phyloP scores from a whole-genome alignment of 1,284 basidiomycete species.

The Xerocomus cyaneibrunnescens region DNA sequence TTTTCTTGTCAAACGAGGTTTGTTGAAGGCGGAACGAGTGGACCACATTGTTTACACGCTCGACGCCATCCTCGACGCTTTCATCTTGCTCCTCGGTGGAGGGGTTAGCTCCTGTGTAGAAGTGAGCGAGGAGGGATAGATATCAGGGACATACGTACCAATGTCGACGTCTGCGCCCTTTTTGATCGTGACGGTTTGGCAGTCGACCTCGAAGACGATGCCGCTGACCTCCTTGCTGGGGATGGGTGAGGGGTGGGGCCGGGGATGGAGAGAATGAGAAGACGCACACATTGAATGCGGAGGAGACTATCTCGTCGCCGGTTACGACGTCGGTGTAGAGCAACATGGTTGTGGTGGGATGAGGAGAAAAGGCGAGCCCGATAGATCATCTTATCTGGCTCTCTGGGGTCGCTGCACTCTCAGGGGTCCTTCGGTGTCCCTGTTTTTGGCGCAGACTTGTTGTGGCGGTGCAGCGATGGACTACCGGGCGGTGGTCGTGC shows the following conservation, averaged over 20 bases:
- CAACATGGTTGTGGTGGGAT: constrained; percentile 55
- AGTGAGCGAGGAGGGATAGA: constrained; percentile 5
- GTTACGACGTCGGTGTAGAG: constrained; percentile 76
- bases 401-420: too few species aligned
- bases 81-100: constrained; percentile 91
- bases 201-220: constrained; percentile 92
- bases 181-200: constrained; percentile 73
- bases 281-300: constrained; percentile 81
- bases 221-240: constrained; percentile 79
- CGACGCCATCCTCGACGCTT: constrained; percentile 75
- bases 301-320: constrained; percentile 94
- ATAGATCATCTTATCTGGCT: constrained; percentile 22
- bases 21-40: constrained; percentile 89
- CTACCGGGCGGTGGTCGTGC: constrained; percentile 73
- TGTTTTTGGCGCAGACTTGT: too few species aligned
- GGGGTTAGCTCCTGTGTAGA: constrained; percentile 75
- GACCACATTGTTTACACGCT: constrained; percentile 87
- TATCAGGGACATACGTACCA: constrained; percentile 49
- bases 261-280: background rate
- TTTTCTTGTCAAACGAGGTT: constrained; percentile 92
- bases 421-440: too few species aligned
- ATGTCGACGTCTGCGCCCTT: constrained; percentile 87
- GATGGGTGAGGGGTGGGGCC: background rate
- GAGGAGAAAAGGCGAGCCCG: constrained; percentile 10
- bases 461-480: constrained; percentile 50